Evolutionary conservation across 495 filamentous ascomycete species (phyloP).

Genomic region (Aspergillus incahuasiensis): DNA sequence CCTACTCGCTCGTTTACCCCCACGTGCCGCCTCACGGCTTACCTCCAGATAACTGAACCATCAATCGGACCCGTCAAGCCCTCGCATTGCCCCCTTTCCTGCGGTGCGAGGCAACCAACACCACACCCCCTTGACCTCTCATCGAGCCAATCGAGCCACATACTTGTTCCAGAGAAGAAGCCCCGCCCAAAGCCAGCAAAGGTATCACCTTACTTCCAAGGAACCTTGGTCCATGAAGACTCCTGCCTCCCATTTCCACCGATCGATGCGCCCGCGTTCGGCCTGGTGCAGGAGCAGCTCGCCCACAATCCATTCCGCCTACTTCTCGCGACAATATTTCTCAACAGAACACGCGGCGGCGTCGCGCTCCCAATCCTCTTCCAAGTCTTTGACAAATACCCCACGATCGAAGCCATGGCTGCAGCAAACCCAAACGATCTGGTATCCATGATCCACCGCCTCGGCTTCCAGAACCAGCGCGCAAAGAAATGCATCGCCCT

Average conservation of each 20-base stretch:
- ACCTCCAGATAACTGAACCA: neutral
- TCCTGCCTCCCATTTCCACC: slow-evolving; percentile 70
- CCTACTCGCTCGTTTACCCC: neutral
- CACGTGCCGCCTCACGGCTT: neutral
- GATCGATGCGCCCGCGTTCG: slow-evolving; percentile 58
- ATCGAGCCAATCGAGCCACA: too few relatives aligned
- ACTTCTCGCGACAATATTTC: slow-evolving; percentile 72
- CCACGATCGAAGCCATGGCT: slow-evolving; percentile 61
- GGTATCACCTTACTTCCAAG: slow-evolving; percentile 47
- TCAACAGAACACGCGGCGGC: slow-evolving; percentile 72
- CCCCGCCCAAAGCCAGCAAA: slow-evolving; percentile 25
- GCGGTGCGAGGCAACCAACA: slow-evolving; percentile 2
- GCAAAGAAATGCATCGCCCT: slow-evolving; percentile 59
- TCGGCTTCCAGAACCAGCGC: slow-evolving; percentile 69
- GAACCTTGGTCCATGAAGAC: slow-evolving; percentile 40
- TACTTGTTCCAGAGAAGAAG: slow-evolving; percentile 11
- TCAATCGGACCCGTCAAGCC: neutral
- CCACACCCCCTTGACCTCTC: neutral
- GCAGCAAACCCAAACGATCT: slow-evolving; percentile 54
- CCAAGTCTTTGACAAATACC: slow-evolving; percentile 60
- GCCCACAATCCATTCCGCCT: slow-evolving; percentile 65
- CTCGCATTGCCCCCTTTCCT: neutral
- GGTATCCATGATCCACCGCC: slow-evolving; percentile 56
- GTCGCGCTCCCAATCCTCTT: slow-evolving; percentile 76
- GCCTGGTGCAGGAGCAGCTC: slow-evolving; percentile 79